Conservation (phyloP, 495 filamentous ascomycete genomes). For the Aspergillus indologenus region DNA sequence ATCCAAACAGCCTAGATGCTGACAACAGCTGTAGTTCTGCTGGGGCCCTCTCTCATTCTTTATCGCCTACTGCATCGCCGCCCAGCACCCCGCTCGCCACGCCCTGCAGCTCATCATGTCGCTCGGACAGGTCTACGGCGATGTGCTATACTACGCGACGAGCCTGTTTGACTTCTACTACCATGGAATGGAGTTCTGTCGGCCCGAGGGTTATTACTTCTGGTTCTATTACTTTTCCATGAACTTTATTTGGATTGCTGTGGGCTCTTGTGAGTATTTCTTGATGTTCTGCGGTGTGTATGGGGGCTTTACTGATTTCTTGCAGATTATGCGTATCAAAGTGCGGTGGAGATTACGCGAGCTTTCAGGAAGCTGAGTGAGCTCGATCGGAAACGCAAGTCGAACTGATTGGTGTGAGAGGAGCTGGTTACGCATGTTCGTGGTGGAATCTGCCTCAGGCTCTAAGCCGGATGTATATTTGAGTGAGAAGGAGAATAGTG, state of each 20-base stretch:
- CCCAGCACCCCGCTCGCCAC: conserved; percentile 56
- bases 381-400: not conserved
- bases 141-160: conserved; percentile 76
- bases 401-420: too few species aligned
- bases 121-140: conserved; percentile 76
- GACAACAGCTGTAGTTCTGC: conserved; percentile 34
- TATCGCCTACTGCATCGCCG: conserved; percentile 55
- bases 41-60: conserved; percentile 74
- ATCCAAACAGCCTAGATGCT: not conserved
- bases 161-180: conserved; percentile 58
- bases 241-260: conserved; percentile 74
- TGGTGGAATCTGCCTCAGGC: too few species aligned
- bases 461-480: too few species aligned
- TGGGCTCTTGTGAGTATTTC: conserved; percentile 51
- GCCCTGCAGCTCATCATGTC: conserved; percentile 65
- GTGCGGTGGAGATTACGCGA: not conserved
- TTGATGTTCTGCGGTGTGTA: not conserved
- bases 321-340: not conserved
- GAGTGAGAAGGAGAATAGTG: too few species aligned
- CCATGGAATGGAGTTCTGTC: conserved; percentile 53
- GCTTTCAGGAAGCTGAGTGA: not conserved
- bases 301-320: not conserved
- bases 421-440: not conserved
- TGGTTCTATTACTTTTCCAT: conserved; percentile 77
- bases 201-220: conserved; percentile 72